phyloP scores from a whole-genome alignment of 139 green algal genomes.

The Diplosphaera chodatii region DNA sequence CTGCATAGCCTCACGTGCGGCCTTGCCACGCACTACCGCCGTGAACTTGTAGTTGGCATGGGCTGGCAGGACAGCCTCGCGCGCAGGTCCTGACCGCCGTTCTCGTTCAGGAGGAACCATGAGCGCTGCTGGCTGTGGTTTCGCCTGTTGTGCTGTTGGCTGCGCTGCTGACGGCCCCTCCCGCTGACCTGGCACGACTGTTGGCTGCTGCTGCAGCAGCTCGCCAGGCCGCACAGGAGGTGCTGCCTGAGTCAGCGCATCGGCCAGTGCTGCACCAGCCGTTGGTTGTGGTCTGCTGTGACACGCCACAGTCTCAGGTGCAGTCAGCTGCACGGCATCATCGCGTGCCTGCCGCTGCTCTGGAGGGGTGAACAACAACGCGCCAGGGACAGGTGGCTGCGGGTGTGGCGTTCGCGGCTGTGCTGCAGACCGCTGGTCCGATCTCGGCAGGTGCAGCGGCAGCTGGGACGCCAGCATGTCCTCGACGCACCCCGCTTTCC shows the following conservation, averaged over 20 bases:
- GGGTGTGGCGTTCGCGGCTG: background rate
- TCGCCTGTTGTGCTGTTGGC: no score
- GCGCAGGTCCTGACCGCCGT: background rate
- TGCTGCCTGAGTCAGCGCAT: no score
- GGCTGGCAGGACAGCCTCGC: no score
- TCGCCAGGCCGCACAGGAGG: no score
- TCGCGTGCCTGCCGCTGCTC: background rate
- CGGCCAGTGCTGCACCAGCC: no score
- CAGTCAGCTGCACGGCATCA: background rate
- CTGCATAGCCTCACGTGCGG: slow-evolving; percentile 25
- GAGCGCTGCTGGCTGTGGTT: background rate
- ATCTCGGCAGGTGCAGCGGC: no score
- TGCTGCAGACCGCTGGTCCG: background rate
- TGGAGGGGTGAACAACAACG: background rate
- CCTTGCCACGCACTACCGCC: slow-evolving; percentile 37
- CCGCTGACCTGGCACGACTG: background rate
- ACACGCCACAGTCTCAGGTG: background rate
- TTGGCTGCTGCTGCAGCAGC: background rate
- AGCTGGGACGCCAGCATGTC: background rate
- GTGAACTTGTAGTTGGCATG: slow-evolving; percentile 29
- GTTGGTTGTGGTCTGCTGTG: background rate
- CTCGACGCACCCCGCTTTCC: background rate
- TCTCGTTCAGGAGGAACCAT: no score
- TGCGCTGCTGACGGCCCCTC: no score
- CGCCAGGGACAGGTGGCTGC: no score